Conservation (phyloP, 768 basidiomycete species). For the Tephrocybe sp. region DNA sequence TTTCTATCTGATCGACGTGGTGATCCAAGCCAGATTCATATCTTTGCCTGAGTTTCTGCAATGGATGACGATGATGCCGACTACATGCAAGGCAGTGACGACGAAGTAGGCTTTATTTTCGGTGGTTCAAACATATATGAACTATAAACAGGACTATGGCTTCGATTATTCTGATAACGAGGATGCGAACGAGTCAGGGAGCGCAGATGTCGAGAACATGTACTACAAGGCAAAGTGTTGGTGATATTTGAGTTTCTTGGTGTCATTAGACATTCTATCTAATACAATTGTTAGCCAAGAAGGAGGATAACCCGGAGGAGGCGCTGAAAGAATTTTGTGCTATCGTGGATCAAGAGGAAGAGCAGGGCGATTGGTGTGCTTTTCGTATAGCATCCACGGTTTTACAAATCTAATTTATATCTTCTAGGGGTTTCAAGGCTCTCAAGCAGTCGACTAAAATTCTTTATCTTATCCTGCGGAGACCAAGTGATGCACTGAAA, state of each 20-base stretch:
- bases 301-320: constrained; percentile 90
- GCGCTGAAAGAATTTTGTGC: constrained; percentile 86
- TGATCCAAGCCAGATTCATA: constrained; percentile 2
- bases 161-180: constrained; percentile 96
- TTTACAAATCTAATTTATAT: background rate
- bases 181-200: constrained; percentile 75
- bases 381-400: background rate
- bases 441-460: constrained; percentile 97
- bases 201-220: constrained; percentile 93
- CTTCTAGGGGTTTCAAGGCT: constrained; percentile 93
- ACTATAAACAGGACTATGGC: constrained; percentile 71
- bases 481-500: constrained; percentile 81
- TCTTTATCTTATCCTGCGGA: constrained; percentile 73
- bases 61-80: constrained; percentile 96
- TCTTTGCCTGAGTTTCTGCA: constrained; percentile 12
- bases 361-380: constrained; percentile 89
- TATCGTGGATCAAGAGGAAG: constrained; percentile 89
- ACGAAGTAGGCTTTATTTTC: constrained; percentile 53
- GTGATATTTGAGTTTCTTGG: constrained; percentile 24
- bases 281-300: constrained; percentile 61
- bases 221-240: constrained; percentile 97
- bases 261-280: constrained; percentile 4
- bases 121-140: constrained; percentile 5
- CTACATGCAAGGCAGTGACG: constrained; percentile 88
- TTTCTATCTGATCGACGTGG: background rate